Evolutionary conservation across 2,329 filamentous ascomycete species (phyloP), one percentile per base, ranked within the genome.

Genomic region (Alternaria viburni): DNA sequence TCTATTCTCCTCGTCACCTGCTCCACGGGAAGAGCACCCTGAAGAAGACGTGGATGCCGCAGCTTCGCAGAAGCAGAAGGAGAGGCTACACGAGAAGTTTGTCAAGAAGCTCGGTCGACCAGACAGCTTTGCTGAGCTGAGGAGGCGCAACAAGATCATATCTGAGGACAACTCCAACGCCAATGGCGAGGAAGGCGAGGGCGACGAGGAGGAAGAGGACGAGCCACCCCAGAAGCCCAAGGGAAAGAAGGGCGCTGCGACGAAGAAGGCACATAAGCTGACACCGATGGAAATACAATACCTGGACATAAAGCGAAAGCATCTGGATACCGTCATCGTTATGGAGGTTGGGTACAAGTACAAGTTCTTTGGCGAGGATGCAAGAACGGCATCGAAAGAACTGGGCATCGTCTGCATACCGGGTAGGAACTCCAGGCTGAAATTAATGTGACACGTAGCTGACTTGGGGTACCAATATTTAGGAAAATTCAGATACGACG

Each of bases 311-410:
- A 99, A 99, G 82, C 87, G 89, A 64, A 92, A 95, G 71, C 90
- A 98, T 77, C 86, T 93, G 83, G 96, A 98, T 76, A 96, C 95
- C 0, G 74, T 99, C 19, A 85, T 99, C 57, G 91, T 98, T 12
- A 90, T 98, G 56, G 95, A 99, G 78, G 96, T 98, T 9, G 96
- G 96, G 54, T 99, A 99, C 83, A 99, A 99, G 78, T 99, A 97
- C 81, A 90, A 92, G 32, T 97, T 99, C 83, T 97, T 97, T 76
- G 96, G 96, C 11, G 95, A 98, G 74, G 96, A 99, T 82, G 96
- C 96, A 9, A 88, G 93, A 57, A 88, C 89, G 57, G 96, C 95
- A 5, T 92, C 94, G 12, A 97, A 95, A 79, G 93, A 95, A 77
- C 85, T 99, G 52, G 92, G 93, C 63, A 97, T 99, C 70, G 91